Evolutionary conservation across 768 basidiomycete species (phyloP), one percentile per base, ranked within the genome.

Genomic region (Leccinellum rugosiceps): DNA sequence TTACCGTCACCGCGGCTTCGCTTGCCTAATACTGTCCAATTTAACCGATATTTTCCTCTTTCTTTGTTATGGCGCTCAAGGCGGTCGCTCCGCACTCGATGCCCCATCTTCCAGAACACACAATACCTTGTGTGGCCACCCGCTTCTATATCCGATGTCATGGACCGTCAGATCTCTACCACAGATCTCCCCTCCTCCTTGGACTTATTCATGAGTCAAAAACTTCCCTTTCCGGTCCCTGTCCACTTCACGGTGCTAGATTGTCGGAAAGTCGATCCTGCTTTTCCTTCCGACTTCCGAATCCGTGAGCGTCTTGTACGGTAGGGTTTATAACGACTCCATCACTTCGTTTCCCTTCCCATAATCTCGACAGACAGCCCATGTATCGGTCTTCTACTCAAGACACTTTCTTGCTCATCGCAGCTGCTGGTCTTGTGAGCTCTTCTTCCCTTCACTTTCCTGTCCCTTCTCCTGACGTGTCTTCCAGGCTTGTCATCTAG

Each of bases 191-290:
- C 52, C 50, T 31, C 45, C 49, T 47, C 45, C 53, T 46, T 44
- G n/a, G 23, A 10, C 56, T 47, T 47, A 58, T 58, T 62, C 59
- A 53, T 57, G 43, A 67, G 58, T 53, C 58, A 70, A 66, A 65
- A 60, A 61, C 58, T 56, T 63, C 62, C 59, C 51, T 60, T 49
- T 47, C 57, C 23, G 53, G 60, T 63, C 52, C 59, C 61, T 70
- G 64, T 48, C 65, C 26, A 58, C 60, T 61, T 62, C 62, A 50
- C 58, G 28, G 52, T 62, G 60, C 61, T 56, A 73, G 71, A 74
- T 74, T 71, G 71, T 74, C 71, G 59, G 66, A 68, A 67, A 68
- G 71, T 72, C 71, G 72, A 72, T 72, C 69, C 65, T 69, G 62
- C 63, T 52, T 35, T 52, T 38, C 1, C 66, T 61, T 68, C 65